A percentile compares a stretch with the other conserved stretches of the same genome.
Evolutionary conservation across 2,329 filamentous ascomycete genomes (phyloP).

Genomic region (Trichoderma hamatum): DNA sequence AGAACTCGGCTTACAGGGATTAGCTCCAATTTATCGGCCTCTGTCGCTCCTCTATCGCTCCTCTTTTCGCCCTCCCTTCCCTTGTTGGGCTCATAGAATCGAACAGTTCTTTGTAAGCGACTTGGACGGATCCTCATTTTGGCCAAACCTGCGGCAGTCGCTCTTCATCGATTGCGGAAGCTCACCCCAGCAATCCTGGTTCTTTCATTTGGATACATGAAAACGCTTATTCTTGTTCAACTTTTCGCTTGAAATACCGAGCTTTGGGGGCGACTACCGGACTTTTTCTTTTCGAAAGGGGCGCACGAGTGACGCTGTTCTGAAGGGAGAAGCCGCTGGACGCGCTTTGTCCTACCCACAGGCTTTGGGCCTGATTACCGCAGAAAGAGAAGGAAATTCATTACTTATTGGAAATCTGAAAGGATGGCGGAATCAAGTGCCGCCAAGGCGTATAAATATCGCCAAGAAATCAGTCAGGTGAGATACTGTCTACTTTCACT

Average conservation of each 20-base stretch:
- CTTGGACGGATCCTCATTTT: not conserved
- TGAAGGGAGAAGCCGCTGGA: not conserved
- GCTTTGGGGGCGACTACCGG: not conserved
- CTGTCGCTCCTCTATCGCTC: not conserved
- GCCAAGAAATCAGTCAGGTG: constrained; percentile 98
- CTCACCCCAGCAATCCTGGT: not conserved
- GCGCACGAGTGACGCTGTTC: not conserved
- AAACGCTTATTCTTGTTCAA: not conserved
- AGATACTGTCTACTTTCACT: constrained; percentile 37
- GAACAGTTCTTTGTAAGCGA: not conserved
- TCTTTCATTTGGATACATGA: not conserved
- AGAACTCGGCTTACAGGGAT: not conserved
- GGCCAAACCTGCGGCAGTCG: not conserved
- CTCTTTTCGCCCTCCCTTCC: not conserved
- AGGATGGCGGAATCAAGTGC: constrained; percentile 64
- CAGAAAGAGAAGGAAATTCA: constrained; percentile 11
- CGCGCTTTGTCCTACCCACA: not conserved
- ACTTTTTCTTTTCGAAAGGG: too few relatives aligned
- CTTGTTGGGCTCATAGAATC: not conserved
- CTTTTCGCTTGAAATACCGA: not conserved
- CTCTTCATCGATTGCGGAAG: not conserved
- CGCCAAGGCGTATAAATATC: constrained; percentile 76
- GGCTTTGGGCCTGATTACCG: not conserved
- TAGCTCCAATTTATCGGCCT: not conserved
- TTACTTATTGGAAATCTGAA: not conserved